Percentiles rank a stretch among this genome's conserved stretches.
Evolutionary conservation across 805 yeast genomes (phyloP).

Genomic region (Hanseniaspora jakobsenii): DNA sequence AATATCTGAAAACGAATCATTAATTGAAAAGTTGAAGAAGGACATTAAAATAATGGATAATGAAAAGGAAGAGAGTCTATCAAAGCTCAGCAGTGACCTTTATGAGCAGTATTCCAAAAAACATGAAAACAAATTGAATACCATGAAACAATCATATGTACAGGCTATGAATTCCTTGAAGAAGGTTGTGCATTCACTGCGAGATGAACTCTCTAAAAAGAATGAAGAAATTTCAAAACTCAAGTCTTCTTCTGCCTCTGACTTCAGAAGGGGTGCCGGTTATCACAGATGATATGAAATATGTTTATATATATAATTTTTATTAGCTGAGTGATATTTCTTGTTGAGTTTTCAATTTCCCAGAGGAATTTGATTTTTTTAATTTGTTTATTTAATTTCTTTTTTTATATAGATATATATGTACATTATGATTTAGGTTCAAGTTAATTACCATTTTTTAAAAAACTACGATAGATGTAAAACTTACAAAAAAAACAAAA

Average conservation of each 20-base stretch:
- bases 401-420: too few relatives aligned
- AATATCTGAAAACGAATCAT: background rate
- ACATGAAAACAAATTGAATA: constrained; percentile 59
- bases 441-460: too few relatives aligned
- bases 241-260: too few relatives aligned
- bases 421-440: too few relatives aligned
- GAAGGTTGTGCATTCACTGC: constrained; percentile 9
- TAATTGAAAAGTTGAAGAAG: background rate
- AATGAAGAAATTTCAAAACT: constrained; percentile 10
- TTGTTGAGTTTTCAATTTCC: too few relatives aligned
- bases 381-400: too few relatives aligned
- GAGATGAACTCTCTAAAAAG: constrained; percentile 10
- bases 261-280: background rate
- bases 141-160: constrained; percentile 32
- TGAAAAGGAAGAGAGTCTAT: constrained; percentile 34
- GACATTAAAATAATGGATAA: too few relatives aligned
- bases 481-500: too few relatives aligned
- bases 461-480: too few relatives aligned
- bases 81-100: constrained; percentile 54
- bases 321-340: too few relatives aligned
- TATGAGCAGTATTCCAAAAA: constrained; percentile 65
- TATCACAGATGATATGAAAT: background rate
- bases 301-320: too few relatives aligned
- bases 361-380: too few relatives aligned
- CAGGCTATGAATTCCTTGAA: constrained; percentile 25